Conservation (phyloP, 768 basidiomycete species). For the Pleurotus djamor region DNA sequence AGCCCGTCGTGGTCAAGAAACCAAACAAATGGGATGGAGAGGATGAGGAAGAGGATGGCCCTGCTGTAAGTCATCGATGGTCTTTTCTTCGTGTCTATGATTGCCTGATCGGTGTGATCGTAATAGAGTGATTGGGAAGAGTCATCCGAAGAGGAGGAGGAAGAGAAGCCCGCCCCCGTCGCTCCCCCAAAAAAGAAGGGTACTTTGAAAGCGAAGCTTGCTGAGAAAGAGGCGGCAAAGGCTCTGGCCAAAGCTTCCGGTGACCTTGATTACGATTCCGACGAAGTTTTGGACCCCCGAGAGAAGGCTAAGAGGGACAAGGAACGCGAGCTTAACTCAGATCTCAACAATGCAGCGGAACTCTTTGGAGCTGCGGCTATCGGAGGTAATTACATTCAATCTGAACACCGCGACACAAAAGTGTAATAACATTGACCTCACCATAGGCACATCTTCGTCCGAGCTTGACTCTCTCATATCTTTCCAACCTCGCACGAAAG, state of each 20-base stretch:
- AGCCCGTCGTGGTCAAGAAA: conserved; percentile 31
- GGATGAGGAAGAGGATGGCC: conserved; percentile 81
- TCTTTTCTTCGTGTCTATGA: conserved; percentile 5
- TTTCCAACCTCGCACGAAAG: conserved; percentile 82
- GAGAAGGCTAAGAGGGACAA: conserved; percentile 76
- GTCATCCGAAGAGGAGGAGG: conserved; percentile 67
- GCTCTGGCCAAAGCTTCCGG: conserved; percentile 44
- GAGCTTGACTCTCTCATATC: conserved; percentile 75
- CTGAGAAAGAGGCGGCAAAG: conserved; percentile 85
- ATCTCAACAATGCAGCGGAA: conserved; percentile 81
- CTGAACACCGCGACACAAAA: too few species aligned
- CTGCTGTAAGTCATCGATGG: conserved; percentile 57
- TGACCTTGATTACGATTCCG: conserved; percentile 61
- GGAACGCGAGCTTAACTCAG: conserved; percentile 82
- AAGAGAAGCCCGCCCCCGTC: conserved; percentile 46
- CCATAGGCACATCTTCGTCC: conserved; percentile 59
- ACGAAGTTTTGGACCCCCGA: conserved; percentile 74
- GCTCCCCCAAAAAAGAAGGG: conserved; percentile 91
- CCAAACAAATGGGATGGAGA: conserved; percentile 80
- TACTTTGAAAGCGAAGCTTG: conserved; percentile 86
- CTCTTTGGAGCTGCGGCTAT: conserved; percentile 72
- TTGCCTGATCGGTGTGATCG: conserved; percentile 5
- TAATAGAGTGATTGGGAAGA: conserved; percentile 93
- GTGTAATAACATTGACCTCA: neutral
- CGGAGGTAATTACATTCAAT: conserved; percentile 34